These are phyloP conservation scores for Boechera divaricarpa DNA, from an alignment of 345 rosid species.

Conservation along the genomic window DNA sequence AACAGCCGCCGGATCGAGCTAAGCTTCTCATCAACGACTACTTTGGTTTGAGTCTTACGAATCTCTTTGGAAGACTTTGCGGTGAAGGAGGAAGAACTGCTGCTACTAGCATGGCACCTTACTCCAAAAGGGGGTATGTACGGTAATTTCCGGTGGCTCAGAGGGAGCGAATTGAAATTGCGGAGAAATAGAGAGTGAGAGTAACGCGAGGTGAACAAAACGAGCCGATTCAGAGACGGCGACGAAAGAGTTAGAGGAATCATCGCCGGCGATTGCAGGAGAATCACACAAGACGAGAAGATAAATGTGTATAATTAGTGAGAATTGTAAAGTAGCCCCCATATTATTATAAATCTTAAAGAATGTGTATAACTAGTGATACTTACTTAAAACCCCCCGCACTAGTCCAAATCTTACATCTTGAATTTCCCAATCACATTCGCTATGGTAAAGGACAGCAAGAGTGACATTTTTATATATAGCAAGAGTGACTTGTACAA, in stretches of 20 bases:
- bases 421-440: too few species aligned
- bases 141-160: constrained; percentile 27
- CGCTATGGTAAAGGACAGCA: background rate
- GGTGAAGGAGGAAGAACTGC: constrained; percentile 55
- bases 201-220: constrained; percentile 47
- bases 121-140: constrained; percentile 41
- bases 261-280: constrained; percentile 55
- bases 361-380: background rate
- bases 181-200: constrained; percentile 50
- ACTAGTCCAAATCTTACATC: background rate
- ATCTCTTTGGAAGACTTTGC: constrained; percentile 82
- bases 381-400: background rate
- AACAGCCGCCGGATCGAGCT: constrained; percentile 67
- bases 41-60: constrained; percentile 44
- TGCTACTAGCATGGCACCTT: constrained; percentile 49
- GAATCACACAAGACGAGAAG: constrained; percentile 22
- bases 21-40: constrained; percentile 73
- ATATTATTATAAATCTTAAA: background rate
- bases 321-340: background rate
- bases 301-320: background rate
- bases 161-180: constrained; percentile 40
- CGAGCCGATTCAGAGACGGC: constrained; percentile 50
- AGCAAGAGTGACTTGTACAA: background rate
- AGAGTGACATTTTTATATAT: background rate
- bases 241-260: constrained; percentile 53